A percentile compares a stretch with the other conserved stretches of the same genome.
Conservation (phyloP, 192 early-diverging fungal species). For the Entophlyctis helioformis region DNA sequence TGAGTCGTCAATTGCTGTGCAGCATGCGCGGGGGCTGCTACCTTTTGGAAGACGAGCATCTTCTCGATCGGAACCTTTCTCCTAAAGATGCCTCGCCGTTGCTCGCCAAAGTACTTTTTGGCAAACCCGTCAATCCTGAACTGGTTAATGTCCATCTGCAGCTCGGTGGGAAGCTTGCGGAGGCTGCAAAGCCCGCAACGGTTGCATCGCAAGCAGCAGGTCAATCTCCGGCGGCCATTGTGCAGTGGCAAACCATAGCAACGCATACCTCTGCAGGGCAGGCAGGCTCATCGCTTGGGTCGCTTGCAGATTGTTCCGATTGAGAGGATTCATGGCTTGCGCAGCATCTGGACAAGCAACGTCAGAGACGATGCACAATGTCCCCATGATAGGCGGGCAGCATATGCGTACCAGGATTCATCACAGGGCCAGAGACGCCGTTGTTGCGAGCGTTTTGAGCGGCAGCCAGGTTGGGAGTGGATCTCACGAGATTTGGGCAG, state of each 20-base stretch:
- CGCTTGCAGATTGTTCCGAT: constrained; percentile 2
- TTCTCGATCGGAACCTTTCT: constrained; percentile 79
- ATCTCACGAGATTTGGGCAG: no score
- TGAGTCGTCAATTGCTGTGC: no score
- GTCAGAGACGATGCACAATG: no score
- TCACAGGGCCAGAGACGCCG: constrained; percentile 26
- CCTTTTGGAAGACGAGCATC: constrained; percentile 71
- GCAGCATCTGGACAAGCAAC: constrained; percentile 47
- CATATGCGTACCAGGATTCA: constrained; percentile 29
- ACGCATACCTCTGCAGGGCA: constrained; percentile 1
- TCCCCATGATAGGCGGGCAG: no score
- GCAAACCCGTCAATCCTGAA: constrained; percentile 83
- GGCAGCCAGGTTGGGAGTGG: no score
- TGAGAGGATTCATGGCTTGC: constrained; percentile 38
- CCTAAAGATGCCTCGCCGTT: constrained; percentile 75
- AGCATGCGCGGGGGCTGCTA: constrained; percentile 3
- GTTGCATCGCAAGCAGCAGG: not conserved
- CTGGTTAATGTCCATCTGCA: constrained; percentile 61
- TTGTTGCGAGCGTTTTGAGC: constrained; percentile 4
- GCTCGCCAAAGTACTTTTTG: constrained; percentile 79
- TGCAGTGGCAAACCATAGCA: constrained; percentile 1
- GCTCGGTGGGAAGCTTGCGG: constrained; percentile 19
- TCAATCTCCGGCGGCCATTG: constrained; percentile 4
- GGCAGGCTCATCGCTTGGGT: constrained; percentile 6
- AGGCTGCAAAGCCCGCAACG: not conserved